phyloP scores from a whole-genome alignment of 1,284 basidiomycete genomes.

The Pseudozyma sp. region DNA sequence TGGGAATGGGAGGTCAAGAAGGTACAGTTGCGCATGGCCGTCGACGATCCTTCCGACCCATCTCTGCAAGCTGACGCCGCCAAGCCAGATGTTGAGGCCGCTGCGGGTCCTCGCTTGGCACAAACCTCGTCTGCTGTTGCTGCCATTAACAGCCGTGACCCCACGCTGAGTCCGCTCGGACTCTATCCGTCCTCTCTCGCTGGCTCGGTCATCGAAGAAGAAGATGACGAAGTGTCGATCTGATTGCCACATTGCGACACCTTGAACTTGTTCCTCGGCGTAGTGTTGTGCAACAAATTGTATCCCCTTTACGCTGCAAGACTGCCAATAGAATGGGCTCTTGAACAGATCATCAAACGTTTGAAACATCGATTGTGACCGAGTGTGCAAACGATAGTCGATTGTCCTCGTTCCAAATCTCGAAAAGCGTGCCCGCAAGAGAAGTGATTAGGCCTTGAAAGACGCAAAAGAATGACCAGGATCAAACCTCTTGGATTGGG shows the following conservation, averaged over 20 bases:
- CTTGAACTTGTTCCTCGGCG: no score
- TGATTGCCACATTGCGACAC: not conserved
- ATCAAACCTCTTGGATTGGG: no score
- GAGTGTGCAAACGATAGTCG: no score
- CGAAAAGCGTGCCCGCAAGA: no score
- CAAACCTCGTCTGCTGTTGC: conserved; percentile 32
- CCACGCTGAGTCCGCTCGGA: conserved; percentile 23
- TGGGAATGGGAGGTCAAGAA: conserved; percentile 68
- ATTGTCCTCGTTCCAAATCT: no score
- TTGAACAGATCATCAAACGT: no score
- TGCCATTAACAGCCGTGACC: conserved; percentile 39
- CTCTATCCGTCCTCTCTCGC: conserved; percentile 39
- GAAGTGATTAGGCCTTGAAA: no score
- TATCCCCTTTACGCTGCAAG: no score
- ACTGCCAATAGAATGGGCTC: no score
- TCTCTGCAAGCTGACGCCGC: conserved; percentile 5
- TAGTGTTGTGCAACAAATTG: no score
- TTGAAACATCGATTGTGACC: no score
- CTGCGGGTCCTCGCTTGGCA: conserved; percentile 16
- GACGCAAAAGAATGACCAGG: no score
- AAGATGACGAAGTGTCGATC: conserved; percentile 33
- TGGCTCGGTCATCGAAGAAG: conserved; percentile 41
- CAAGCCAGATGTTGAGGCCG: conserved; percentile 33
- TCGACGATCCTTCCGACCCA: conserved; percentile 46
- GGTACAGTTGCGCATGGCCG: conserved; percentile 51